Evolutionary conservation across 768 basidiomycete genomes (phyloP), one percentile per base, ranked within the genome.

Genomic region (Pleurotus ostreatus): DNA sequence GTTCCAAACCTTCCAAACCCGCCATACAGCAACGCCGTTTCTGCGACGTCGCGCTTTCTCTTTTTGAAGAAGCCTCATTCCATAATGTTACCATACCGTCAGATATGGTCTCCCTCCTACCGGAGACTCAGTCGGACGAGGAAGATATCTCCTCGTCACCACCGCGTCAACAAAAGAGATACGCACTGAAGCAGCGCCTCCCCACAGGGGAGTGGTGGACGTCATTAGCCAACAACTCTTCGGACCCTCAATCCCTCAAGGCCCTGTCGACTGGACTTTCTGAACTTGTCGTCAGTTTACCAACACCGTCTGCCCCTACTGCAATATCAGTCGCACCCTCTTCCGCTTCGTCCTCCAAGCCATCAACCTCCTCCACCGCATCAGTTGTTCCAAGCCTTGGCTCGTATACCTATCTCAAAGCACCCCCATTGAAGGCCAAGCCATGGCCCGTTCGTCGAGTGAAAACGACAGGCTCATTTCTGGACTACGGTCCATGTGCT

Each of bases 171-270:
- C 71, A 58, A 45, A 81, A 78, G 53, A 82, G 77, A 63, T 92
- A 86, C 69, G 90, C 92, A 2, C 81, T 94, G 46, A 78, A 92
- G 61, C 91, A 94, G 63, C 85, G 84, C 57, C 74, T 94, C 5
- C 89, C 92, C 0, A 79, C 76, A 1, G 89, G 85, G 39, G 85
- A 87, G 57, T 91, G 84, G 74, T 94, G 89, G 86, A 79, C 89
- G 13, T 90, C 91, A 23, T 78, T 86, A 54, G 80, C 77, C 63
- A 77, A 82, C 18, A 67, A 76, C 68, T 44, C 65, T 54, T 57
- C 73, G 26, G 39, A 58, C 34, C 52, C 62, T 55, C 71, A 76
- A 53, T 70, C 71, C 5, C 61, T 84, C 55, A 83, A 78, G 61
- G 71, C 77, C 59, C 66, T 88, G 12, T 69, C 76, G 16, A 84